Conservation (phyloP, 192 early-diverging fungal genomes). For the Dissophora ornata region DNA sequence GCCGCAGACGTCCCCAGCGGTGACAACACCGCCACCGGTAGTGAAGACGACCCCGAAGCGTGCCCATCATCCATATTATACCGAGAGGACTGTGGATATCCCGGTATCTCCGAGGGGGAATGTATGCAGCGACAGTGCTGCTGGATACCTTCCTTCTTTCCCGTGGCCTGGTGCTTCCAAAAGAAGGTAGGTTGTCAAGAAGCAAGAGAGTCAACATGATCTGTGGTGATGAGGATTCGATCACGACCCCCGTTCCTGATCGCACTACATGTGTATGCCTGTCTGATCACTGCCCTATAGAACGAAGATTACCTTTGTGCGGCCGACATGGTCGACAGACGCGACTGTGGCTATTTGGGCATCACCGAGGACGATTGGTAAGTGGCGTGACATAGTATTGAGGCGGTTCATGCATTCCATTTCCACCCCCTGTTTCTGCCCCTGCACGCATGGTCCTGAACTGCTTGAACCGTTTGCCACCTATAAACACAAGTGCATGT, state of each 20-base stretch:
- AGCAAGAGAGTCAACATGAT: background rate
- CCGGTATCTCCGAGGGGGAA: conserved; percentile 28
- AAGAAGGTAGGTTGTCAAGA: conserved; percentile 23
- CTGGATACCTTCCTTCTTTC: conserved; percentile 25
- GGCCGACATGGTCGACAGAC: conserved; percentile 25
- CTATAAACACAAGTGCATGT: too few relatives aligned
- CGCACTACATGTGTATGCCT: too few relatives aligned
- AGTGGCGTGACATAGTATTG: background rate
- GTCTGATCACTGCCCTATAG: background rate
- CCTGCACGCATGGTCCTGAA: too few relatives aligned
- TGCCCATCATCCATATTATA: background rate
- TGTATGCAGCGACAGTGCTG: conserved; percentile 47
- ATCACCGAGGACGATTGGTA: conserved; percentile 31
- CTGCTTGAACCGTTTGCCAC: too few relatives aligned
- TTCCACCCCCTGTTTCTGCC: too few relatives aligned
- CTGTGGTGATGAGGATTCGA: too few relatives aligned
- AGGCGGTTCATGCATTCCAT: background rate
- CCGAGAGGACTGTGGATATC: conserved; percentile 33
- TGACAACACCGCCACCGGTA: too few relatives aligned
- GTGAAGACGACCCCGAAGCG: too few relatives aligned
- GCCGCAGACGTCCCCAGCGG: too few relatives aligned
- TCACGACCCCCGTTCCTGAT: too few relatives aligned
- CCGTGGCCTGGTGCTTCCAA: conserved; percentile 50
- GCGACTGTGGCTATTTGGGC: conserved; percentile 43
- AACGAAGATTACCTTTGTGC: conserved; percentile 33